Evolutionary conservation across 768 basidiomycete genomes (phyloP), one percentile per base, ranked within the genome.

Genomic region (Sporobolomyces pararoseus): DNA sequence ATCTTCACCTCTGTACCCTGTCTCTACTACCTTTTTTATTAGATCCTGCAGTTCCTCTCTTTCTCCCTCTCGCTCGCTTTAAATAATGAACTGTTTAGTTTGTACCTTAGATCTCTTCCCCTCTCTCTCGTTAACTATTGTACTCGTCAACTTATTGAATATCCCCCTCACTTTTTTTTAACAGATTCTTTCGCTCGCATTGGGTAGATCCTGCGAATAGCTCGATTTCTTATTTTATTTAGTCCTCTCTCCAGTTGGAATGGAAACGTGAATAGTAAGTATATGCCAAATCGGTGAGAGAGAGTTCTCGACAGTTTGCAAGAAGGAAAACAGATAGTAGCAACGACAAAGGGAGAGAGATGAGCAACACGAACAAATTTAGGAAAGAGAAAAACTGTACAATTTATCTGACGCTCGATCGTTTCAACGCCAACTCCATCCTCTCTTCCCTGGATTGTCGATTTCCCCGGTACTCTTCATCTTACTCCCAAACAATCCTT

Each of bases 371-470:
- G 13, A 51, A 27, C 39, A 42, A 42, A 42, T 17, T 42, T 17
- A 51, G 7, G n/a, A 27, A 21, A 54, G 2, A 17, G 25, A n/a
- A 57, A 23, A 16, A 37, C 25, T 42, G 37, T 27, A 59, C 37
- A 17, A 42, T 35, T 35, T n/a, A 34, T 14, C 4, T 19, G 21
- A 25, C 16, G 25, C 25, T 7, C 25, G 4, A 9, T 10, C 17
- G 7, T 7, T 14, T 60, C 59, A 54, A 14, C 19, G 27, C 61
- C 77, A 63, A 2, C 50, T 31, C 68, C 59, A 70, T 1, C 69
- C 63, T 34, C n/a, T 62, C 17, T 47, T 54, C 31, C 25, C 63
- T 54, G 31, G 42, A 37, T 9, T 5, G 39, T 62, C 69, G 23
- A 65, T 59, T 35, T 47, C 17, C 2, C 68, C 68, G 31, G 68